Evolutionary conservation across 1,284 basidiomycete genomes (phyloP), one percentile per base, ranked within the genome.

Genomic region (Fomitiporia mediterranea): DNA sequence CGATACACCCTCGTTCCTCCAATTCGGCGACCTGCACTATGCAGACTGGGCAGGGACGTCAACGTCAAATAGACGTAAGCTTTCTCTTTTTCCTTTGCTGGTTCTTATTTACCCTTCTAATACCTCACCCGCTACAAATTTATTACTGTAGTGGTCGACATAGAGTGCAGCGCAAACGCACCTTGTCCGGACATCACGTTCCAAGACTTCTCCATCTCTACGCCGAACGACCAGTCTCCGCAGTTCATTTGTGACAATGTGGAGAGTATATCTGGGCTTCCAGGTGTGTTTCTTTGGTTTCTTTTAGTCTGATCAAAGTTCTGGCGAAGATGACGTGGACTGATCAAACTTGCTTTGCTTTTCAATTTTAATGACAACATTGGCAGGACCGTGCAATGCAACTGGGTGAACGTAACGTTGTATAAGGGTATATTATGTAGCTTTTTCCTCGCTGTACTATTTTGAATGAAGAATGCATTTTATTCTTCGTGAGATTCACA

Each of bases 111-210:
- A 9, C 25, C 11, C 13, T 19, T 44, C 25, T n/a, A 23, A 47
- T 27, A 32, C 27, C 39, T 32, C 28, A 21, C 23, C n/a, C n/a
- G 11, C 7, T 21, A 25, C 13, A 5, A 17, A n/a, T n/a, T n/a
- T n/a, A n/a, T n/a, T n/a, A n/a, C n/a, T 50, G 35, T 60, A 82
- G 81, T 82, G 46, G 74, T 83, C 39, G 74, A 79, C 60, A 67
- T 83, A n/a, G 73, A 74, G 58, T 83, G 81, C 67, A 81, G 78
- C 60, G 61, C 75, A 3, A 77, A 75, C 5, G 79, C 70, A 32
- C 76, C 74, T 15, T 83, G 80, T 61, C 65, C 69, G 23, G 67
- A 76, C 57, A 71, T 82, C 32, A 60, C 64, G 0, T 82, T 82
- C 63, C 44, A 65, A 6, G 64, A 72, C 50, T 77, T 80, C 57